Base-by-base conservation (phyloP, 164 flowering plant species). In the Aristolochia californica region DNA sequence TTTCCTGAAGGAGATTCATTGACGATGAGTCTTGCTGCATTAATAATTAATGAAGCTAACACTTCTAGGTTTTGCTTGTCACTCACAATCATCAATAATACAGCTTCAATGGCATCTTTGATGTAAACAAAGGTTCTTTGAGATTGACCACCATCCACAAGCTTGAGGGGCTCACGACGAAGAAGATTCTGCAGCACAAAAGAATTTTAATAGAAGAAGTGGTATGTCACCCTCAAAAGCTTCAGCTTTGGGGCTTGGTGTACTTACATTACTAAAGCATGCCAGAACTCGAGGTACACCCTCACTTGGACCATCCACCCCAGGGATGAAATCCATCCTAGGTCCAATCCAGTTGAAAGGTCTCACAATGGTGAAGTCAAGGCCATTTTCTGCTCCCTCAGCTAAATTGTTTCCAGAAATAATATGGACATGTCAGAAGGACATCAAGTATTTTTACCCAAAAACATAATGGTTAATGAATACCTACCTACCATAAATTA, bases 301-400 rank as follows among this genome's bases (percentile, higher is more conserved):
- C 66, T 81, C 83, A 51, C 77, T 74, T 59, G 83, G 83, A 45
- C 82, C 86, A 69, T 81, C 86, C 62, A 81, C 67, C 24, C 83
- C 82, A 47, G 83, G 82, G 18, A 81, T 79, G 65, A 81, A 81
- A 63, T 81, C 83, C 80, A 79, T 81, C 62, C 86, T 75, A 23
- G 86, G 82, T 66, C 83, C 86, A 69, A 81, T 81, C 83, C 86
- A 79, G 65, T 79, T 81, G 71, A 77, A 81, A 45, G 86, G 83
- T 53, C 86, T 74, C 51, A 81, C 83, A 57, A 79, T 81, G 47
- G 83, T 77, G 62, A 81, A 81, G 43, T 81, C 75, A 22, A 81
- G 77, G 40, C 78, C 81, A 58, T 81, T 72, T 68, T 81, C 83
- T 7, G 78, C 78, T 61, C 80, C 80, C 78, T 78, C 83, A 18